phyloP scores from a whole-genome alignment of 371 early-diverging fungal genomes.

The Funneliformis caledonium region DNA sequence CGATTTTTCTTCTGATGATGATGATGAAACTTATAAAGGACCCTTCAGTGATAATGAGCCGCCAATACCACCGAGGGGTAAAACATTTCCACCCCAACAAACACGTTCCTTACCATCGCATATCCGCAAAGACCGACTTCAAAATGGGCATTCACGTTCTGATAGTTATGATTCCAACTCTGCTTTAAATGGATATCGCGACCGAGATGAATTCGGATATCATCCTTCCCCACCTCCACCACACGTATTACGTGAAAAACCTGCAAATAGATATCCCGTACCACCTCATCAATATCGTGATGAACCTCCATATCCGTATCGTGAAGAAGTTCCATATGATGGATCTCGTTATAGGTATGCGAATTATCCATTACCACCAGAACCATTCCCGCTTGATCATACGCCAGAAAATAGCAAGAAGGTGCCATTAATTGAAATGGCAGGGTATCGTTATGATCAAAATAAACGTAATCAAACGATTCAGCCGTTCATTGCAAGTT shows the following conservation, averaged over 20 bases:
- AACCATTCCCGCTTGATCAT: conserved; percentile 2
- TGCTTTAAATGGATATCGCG: conserved; percentile 23
- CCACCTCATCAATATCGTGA: conserved; percentile 11
- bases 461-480: conserved; percentile 18
- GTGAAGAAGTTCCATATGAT: conserved; percentile 29
- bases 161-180: conserved; percentile 2
- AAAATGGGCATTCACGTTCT: not conserved
- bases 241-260: conserved; percentile 3
- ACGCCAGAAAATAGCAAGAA: not conserved
- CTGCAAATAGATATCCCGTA: not conserved
- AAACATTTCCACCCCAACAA: not conserved
- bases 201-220: conserved; percentile 1
- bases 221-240: not conserved
- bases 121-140: not conserved
- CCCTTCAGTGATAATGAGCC: conserved; percentile 7
- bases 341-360: conserved; percentile 13
- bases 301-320: not conserved
- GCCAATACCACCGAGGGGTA: not conserved
- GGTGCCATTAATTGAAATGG: conserved; percentile 36
- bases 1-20: not conserved
- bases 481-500: conserved; percentile 7
- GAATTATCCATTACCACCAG: not conserved
- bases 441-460: conserved; percentile 34
- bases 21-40: not conserved
- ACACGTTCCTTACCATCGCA: not conserved